These are phyloP conservation scores for Gelatoporia subvermispora DNA, from an alignment of 768 basidiomycete species.

Conservation along the genomic window DNA sequence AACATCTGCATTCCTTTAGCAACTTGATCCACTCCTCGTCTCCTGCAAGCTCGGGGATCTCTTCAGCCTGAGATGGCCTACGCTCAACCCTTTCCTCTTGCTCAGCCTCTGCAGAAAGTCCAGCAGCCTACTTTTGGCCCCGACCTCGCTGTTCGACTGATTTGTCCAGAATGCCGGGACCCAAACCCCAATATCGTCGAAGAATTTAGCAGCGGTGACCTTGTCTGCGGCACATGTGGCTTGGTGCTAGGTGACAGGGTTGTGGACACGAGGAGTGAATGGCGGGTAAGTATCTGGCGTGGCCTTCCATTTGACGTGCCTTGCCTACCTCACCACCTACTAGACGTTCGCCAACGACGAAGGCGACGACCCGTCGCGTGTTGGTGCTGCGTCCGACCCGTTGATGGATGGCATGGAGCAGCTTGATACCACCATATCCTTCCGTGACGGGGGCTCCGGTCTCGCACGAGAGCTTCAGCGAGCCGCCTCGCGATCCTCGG, in stretches of 20 bases:
- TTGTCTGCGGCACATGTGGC: slow-evolving; percentile 92
- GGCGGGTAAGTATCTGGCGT: slow-evolving; percentile 64
- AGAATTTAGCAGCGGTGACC: slow-evolving; percentile 96
- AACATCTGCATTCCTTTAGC: too few species aligned
- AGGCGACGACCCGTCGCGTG: slow-evolving; percentile 99
- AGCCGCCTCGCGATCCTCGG: slow-evolving; percentile 78
- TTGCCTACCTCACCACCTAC: slow-evolving; percentile 14
- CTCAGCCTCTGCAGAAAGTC: slow-evolving; percentile 46
- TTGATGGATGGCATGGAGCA: slow-evolving; percentile 93
- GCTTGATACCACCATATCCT: slow-evolving; percentile 91
- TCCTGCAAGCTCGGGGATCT: slow-evolving; percentile 2
- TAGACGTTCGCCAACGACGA: slow-evolving; percentile 99
- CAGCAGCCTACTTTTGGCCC: slow-evolving; percentile 66
- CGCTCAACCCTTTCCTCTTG: slow-evolving; percentile 77
- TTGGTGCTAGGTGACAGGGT: slow-evolving; percentile 94
- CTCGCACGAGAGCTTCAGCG: slow-evolving; percentile 89
- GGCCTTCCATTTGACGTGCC: slow-evolving; percentile 4
- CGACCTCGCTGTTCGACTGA: slow-evolving; percentile 82
- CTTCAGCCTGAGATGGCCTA: slow-evolving; percentile 48
- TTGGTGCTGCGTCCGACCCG: slow-evolving; percentile 93
- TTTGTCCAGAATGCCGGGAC: slow-evolving; percentile 94
- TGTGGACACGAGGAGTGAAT: slow-evolving; percentile 98
- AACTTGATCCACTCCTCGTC: background rate
- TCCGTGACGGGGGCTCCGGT: slow-evolving; percentile 92
- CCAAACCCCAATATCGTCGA: slow-evolving; percentile 93